Conservation (phyloP, 2,329 filamentous ascomycete species). For the Cladorrhinum sp. region DNA sequence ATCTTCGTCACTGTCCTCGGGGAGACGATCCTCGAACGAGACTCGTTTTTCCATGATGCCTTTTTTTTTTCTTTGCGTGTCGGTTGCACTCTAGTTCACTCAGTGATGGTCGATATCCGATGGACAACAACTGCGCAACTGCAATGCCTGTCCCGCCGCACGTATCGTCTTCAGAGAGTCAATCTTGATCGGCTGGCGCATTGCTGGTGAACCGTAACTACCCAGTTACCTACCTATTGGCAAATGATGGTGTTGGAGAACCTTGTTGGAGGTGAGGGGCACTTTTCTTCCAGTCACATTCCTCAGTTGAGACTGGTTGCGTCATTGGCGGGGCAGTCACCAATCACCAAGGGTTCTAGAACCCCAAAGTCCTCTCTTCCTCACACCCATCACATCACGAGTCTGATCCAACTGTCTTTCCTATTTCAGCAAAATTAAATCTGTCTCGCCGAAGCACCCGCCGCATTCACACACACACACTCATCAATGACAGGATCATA, state of each 20-base stretch:
- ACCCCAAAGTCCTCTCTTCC: neutral
- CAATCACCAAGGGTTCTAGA: neutral
- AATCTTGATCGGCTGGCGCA: neutral
- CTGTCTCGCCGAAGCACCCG: neutral
- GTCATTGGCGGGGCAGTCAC: conserved; percentile 1
- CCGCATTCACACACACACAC: neutral
- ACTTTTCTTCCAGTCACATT: neutral
- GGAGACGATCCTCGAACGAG: conserved; percentile 34
- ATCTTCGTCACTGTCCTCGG: conserved; percentile 49
- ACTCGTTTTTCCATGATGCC: conserved; percentile 4
- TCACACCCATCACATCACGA: neutral
- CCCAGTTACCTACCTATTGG: too few relatives aligned
- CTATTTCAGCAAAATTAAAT: neutral
- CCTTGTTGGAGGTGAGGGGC: neutral
- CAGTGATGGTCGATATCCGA: neutral
- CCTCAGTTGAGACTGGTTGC: neutral
- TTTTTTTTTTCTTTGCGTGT: neutral
- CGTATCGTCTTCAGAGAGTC: neutral
- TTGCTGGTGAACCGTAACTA: neutral
- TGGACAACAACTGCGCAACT: neutral
- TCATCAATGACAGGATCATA: too few relatives aligned
- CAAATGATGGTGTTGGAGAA: neutral
- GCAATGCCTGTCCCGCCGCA: too few relatives aligned
- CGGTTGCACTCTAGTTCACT: neutral
- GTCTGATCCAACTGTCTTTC: neutral